Base-by-base conservation (phyloP, 1,139 yeast species). In the Yamadazyma oceani region DNA sequence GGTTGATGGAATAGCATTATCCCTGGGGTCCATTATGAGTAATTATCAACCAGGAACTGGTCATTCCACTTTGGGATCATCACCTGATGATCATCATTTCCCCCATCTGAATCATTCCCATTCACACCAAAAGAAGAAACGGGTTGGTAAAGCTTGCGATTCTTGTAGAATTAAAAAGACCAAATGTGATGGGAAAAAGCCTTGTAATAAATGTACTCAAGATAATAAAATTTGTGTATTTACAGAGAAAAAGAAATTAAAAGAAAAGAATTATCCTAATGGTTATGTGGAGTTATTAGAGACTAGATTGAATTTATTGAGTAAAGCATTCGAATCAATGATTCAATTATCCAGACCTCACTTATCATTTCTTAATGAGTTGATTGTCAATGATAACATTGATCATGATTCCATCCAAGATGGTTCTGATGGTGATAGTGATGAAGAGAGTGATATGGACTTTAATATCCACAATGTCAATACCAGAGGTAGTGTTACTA, bases 111-210 rank as follows among this genome's bases (percentile, higher is more conserved):
- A n/a, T 13, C 49, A 35, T 36, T 51, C 43, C 40, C n/a, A 24
- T 16, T 15, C 30, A 9, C 30, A 33, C 33, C 54, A 39, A 17
- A 72, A 73, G 54, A 83, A 82, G 67, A 82, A 80, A 60, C 62
- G 94, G 44, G 92, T 85, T 5, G 86, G 87, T 28, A 84, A 83
- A 54, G 94, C 94, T 5, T 85, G 94, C 51, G 92, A 85, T 55
- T 78, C 85, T 37, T 85, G 94, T 59, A 69, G 90, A 36, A 75
- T 82, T 53, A 82, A 82, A 54, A 83, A 81, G 60, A 80, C 87
- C 10, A 80, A 82, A 51, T 85, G 90, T 59, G 88, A 85, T 48
- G 94, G 94, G 13, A 74, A 77, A 45, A 82, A 82, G 52, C 92
- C 94, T 2, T 85, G 94, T 53, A 72, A 78, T 30, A 69, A 84